phyloP scores from a whole-genome alignment of 176 grass and related monocot species.

The Poa pratensis region DNA sequence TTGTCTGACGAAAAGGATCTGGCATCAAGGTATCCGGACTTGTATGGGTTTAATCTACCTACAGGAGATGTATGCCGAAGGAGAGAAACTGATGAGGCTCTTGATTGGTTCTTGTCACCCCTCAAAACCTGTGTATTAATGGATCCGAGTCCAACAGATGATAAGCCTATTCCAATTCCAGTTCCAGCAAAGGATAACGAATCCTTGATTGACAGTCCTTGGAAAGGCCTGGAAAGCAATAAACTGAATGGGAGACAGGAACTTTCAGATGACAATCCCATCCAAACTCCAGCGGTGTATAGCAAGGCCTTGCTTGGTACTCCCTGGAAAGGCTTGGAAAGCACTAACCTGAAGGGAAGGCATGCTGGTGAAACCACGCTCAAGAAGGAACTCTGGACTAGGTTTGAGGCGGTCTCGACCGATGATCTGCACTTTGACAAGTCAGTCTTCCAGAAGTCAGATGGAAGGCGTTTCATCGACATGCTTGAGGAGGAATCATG shows the following conservation, averaged over 20 bases:
- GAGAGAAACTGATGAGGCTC: constrained; percentile 55
- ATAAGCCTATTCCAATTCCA: constrained; percentile 51
- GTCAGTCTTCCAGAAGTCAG: constrained; percentile 56
- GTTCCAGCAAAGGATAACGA: constrained; percentile 29
- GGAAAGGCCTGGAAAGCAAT: constrained; percentile 36
- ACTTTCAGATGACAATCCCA: constrained; percentile 49
- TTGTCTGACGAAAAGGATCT: constrained; percentile 54
- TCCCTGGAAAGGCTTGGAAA: constrained; percentile 68
- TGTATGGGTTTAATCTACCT: constrained; percentile 50
- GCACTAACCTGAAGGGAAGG: constrained; percentile 67
- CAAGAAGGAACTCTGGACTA: constrained; percentile 89
- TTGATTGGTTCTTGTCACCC: constrained; percentile 93
- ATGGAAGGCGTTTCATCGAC: constrained; percentile 72
- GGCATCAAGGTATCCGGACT: constrained; percentile 54
- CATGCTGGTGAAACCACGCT: constrained; percentile 82
- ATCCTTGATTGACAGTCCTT: constrained; percentile 11
- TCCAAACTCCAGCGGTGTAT: constrained; percentile 44
- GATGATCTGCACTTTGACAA: constrained; percentile 58
- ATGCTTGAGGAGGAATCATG: constrained; percentile 80
- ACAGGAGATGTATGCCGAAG: constrained; percentile 29
- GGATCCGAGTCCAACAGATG: constrained; percentile 58
- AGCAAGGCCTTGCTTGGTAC: constrained; percentile 51
- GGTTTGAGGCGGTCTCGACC: constrained; percentile 73
- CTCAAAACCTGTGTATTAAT: constrained; percentile 78
- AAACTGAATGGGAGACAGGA: constrained; percentile 28